Base-by-base conservation (phyloP, 495 filamentous ascomycete species). In the Podospora didyma region DNA sequence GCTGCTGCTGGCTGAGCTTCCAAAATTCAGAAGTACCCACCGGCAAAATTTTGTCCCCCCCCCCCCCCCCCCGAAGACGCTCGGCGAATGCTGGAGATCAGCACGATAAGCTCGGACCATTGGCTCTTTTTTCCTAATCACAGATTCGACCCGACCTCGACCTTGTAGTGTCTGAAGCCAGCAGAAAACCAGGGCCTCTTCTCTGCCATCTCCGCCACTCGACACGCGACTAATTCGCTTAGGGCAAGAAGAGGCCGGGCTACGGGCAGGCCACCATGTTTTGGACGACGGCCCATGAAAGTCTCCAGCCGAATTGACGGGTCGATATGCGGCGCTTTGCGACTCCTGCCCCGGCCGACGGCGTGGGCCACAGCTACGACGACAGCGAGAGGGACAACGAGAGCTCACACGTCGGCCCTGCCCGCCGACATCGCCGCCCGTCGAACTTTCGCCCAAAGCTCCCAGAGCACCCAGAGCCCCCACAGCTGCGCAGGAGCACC, bases 221-320 rank as follows among this genome's bases (percentile, higher is more conserved):
- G 47, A 49, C 49, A 34, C 24, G 20, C 31, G 45, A 49, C 26
- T 5, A 28, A 6, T 44, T 21, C 42, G 19, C 49, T 23, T 26
- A 31, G 62, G 68, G 48, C 22, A 23, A 57, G 39, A 42, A 34
- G 63, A 70, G 66, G 70, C 60, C 71, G 66, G 71, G 70, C 69
- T 75, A 68, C 64, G 59, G 64, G 66, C 59, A 64, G 60, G 69
- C 63, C 68, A 77, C 61, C 68, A 80, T 80, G 77, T 65, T n/a
- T n/a, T 67, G 58, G 67, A 67, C 72, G 65, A 72, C 70, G 72
- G 66, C 77, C 69, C 77, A 80, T 80, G 77, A 79, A 73, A 77
- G 69, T 75, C 70, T 66, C 73, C 58, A 75, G 66, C 66, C 73
- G 72, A 74, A 74, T 78, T 69, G 73, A 80, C 67, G 70, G 75